These are phyloP conservation scores for Pilobolus umbonatus DNA, from an alignment of 192 early-diverging fungal species.

Conservation along the genomic window DNA sequence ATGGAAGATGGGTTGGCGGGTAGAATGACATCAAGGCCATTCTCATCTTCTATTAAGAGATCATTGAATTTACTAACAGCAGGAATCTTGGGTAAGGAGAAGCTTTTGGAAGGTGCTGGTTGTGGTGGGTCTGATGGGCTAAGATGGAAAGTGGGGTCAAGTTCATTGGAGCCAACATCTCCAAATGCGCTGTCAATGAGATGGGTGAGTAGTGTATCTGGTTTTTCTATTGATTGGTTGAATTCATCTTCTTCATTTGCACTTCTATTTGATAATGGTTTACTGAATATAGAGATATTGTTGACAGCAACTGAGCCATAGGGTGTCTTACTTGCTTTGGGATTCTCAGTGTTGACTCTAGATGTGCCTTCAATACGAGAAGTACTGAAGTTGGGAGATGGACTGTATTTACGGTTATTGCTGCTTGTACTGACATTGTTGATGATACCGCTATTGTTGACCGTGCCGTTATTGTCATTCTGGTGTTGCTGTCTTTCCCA, in stretches of 20 bases:
- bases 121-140: neutral
- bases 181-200: conserved; percentile 5
- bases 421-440: too few relatives aligned
- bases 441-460: neutral
- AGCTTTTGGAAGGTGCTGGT: conserved; percentile 2
- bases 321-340: neutral
- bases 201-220: neutral
- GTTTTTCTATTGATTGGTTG: neutral
- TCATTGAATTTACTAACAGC: conserved; percentile 22
- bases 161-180: conserved; percentile 1
- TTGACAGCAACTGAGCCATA: conserved; percentile 7
- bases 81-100: conserved; percentile 17
- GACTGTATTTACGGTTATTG: too few relatives aligned
- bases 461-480: neutral
- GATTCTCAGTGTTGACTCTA: neutral
- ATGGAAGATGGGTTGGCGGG: conserved; percentile 17
- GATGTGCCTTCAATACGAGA: neutral
- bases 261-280: conserved; percentile 2
- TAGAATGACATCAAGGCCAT: conserved; percentile 10
- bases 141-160: conserved; percentile 5
- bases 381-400: neutral
- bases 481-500: conserved; percentile 22
- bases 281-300: neutral
- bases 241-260: neutral
- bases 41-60: conserved; percentile 10